Evolutionary conservation across 306 rosid species (phyloP).

Genomic region (Acacia melanoxylon): DNA sequence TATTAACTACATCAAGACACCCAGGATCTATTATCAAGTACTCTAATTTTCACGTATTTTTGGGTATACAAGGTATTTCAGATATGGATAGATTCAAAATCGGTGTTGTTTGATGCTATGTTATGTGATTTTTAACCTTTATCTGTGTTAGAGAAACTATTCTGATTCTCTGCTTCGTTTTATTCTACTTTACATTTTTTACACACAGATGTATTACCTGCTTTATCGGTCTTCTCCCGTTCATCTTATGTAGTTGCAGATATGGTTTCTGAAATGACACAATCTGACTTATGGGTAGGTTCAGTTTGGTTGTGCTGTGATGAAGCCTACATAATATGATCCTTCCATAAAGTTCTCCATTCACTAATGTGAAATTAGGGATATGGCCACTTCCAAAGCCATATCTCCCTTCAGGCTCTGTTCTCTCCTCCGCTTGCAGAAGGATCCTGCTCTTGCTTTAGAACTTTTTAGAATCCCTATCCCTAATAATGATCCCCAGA

Average conservation of each 20-base stretch:
- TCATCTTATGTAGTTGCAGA: not conserved
- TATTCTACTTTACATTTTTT: not conserved
- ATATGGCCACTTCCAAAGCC: constrained; percentile 47
- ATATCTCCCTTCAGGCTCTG: constrained; percentile 74
- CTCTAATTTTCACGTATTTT: not conserved
- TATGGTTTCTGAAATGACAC: constrained; percentile 2
- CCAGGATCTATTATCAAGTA: too few relatives aligned
- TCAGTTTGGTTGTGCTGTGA: not conserved
- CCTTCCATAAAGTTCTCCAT: not conserved
- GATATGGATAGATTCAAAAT: not conserved
- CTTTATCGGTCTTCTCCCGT: not conserved
- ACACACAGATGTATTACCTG: not conserved
- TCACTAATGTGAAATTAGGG: not conserved
- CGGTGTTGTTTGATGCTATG: not conserved
- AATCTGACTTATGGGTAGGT: not conserved
- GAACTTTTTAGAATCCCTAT: constrained; percentile 67
- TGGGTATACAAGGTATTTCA: not conserved
- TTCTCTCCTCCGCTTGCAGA: constrained; percentile 67
- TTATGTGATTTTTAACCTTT: not conserved
- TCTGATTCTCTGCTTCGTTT: not conserved
- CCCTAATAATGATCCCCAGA: constrained; percentile 26
- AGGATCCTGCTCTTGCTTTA: constrained; percentile 61
- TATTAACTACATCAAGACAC: not conserved
- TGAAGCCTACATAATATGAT: not conserved
- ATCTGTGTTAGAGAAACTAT: not conserved